Percentiles rank a stretch among this genome's conserved stretches.
Evolutionary conservation across 116 monocot genomes (phyloP).

Genomic region (Cymodocea nodosa): DNA sequence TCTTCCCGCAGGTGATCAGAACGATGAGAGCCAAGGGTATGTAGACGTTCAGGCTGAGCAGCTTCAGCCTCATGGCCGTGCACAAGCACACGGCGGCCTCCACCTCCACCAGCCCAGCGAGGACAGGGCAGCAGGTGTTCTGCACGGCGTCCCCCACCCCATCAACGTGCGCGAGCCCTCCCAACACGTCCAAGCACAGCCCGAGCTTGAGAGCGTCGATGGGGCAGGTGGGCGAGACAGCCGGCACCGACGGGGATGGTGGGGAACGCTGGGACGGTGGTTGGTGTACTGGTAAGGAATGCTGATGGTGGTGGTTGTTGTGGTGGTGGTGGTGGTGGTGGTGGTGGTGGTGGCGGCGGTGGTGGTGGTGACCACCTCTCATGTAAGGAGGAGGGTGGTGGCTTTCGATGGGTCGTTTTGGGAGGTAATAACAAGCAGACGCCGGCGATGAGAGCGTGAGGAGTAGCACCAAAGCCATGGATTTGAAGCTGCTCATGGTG

Average conservation of each 20-base stretch:
- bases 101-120: slow-evolving; percentile 36
- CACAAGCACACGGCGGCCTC: slow-evolving; percentile 70
- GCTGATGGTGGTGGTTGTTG: slow-evolving; percentile 4
- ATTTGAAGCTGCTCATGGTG: background rate
- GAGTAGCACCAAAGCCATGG: background rate
- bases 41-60: slow-evolving; percentile 40
- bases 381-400: background rate
- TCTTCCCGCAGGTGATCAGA: slow-evolving; percentile 45
- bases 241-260: too few relatives aligned
- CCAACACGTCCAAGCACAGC: slow-evolving; percentile 51
- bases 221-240: slow-evolving; percentile 23
- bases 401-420: too few relatives aligned
- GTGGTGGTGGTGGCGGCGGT: background rate
- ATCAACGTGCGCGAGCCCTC: slow-evolving; percentile 47
- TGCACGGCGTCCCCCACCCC: slow-evolving; percentile 37
- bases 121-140: slow-evolving; percentile 50
- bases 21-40: slow-evolving; percentile 46
- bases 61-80: slow-evolving; percentile 42
- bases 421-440: too few relatives aligned
- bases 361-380: background rate
- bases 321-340: background rate
- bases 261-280: background rate
- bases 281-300: too few relatives aligned
- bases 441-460: background rate
- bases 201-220: slow-evolving; percentile 45